Conservation (phyloP, 2,329 filamentous ascomycete genomes). For the Ilyonectria destructans region DNA sequence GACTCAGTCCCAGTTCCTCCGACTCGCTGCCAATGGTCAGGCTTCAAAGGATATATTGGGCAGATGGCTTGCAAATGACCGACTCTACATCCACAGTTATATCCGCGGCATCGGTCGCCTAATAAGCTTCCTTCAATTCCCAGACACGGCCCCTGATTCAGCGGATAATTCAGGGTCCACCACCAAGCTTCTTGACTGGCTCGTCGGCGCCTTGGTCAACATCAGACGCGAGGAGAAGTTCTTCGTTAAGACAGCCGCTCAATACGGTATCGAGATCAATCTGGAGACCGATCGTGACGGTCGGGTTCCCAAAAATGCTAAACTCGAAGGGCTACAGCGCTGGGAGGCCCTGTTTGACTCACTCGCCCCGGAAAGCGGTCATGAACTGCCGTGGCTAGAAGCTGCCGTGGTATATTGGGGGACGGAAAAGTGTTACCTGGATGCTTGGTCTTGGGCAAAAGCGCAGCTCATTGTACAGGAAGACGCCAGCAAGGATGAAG, state of each 20-base stretch:
- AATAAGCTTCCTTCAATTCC: slow-evolving; percentile 74
- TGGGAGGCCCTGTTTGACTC: slow-evolving; percentile 68
- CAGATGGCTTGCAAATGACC: slow-evolving; percentile 81
- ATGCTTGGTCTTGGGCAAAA: slow-evolving; percentile 71
- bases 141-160: slow-evolving; percentile 48
- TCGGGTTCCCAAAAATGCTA: slow-evolving; percentile 49
- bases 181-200: slow-evolving; percentile 73
- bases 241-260: slow-evolving; percentile 75
- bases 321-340: slow-evolving; percentile 58
- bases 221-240: slow-evolving; percentile 78
- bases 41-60: slow-evolving; percentile 71
- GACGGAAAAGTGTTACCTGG: slow-evolving; percentile 78
- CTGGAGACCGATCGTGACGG: slow-evolving; percentile 46
- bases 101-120: slow-evolving; percentile 78
- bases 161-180: slow-evolving; percentile 54
- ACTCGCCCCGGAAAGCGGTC: slow-evolving; percentile 63
- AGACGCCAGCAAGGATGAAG: slow-evolving; percentile 63
- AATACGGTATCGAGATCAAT: slow-evolving; percentile 71
- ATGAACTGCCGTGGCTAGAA: slow-evolving; percentile 70
- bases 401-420: slow-evolving; percentile 83
- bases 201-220: slow-evolving; percentile 77
- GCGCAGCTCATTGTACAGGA: slow-evolving; percentile 51
- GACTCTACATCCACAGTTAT: slow-evolving; percentile 80
- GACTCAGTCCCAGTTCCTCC: slow-evolving; percentile 78
- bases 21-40: slow-evolving; percentile 74